Base-by-base conservation (phyloP, 768 basidiomycete species). In the Porpolomopsis calyptriformis region DNA sequence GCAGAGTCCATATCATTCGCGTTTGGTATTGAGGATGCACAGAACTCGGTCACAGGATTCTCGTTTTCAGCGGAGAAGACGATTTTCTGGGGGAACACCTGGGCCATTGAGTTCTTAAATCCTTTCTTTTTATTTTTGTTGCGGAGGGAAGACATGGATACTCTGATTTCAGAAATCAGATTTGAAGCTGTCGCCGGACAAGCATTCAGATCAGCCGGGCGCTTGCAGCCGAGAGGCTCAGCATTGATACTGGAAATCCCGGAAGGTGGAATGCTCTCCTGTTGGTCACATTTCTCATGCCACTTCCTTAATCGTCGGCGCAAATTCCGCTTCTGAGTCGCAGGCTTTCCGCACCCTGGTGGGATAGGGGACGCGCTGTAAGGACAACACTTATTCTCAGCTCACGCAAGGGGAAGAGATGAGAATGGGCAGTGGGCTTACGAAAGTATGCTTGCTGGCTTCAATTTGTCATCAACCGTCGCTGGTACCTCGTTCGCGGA, bases 101-200 rank as follows among this genome's bases (percentile, higher is more conserved):
- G 40, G 12, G 61, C 52, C 60, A 80, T 68, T 5, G 73, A 63
- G 40, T 73, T 65, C 53, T 72, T 78, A 61, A 81, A 85, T 16
- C 77, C 78, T 47, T 75, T 80, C 37, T 73, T 76, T 60, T 86
- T 87, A 60, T 85, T 86, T 61, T 83, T 85, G 58, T 83, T 86
- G 36, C 74, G 68, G 18, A 85, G 60, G 0, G 75, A 75, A 34
- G 74, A 65, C 74, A 78, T 74, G 60, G 66, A 57, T 37, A 68
- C 49, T 36, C 57, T 31, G 2, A 44, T 25, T 2, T 31, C 38
- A 6, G 56, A 51, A 34, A 14, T 50, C 40, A n/a, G 3, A 16
- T 6, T 43, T 2, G 8, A 9, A 25, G 37, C 18, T 34, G 25
- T 7, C 11, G 14, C 4, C 12, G 29, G 22, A 14, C 19, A 4